phyloP scores from a whole-genome alignment of 2,329 filamentous ascomycete genomes.

The Boeremia lycopersici region DNA sequence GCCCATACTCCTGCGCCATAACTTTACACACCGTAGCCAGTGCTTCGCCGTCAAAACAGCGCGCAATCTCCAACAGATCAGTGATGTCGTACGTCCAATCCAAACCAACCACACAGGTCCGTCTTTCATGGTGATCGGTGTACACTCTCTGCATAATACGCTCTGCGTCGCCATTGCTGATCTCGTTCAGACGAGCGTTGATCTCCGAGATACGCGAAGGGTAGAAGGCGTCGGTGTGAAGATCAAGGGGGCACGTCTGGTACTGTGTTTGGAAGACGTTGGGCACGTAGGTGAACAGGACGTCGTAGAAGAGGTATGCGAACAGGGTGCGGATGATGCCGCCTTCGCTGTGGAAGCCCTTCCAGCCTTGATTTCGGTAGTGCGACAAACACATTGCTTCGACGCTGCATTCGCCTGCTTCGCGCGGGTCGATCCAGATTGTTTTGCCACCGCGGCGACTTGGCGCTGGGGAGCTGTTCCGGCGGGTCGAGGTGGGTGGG shows the following conservation, averaged over 20 bases:
- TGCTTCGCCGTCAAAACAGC: slow-evolving; percentile 79
- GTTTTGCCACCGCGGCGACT: slow-evolving; percentile 69
- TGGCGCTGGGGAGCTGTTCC: slow-evolving; percentile 37
- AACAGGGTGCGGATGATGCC: slow-evolving; percentile 87
- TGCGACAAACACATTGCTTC: slow-evolving; percentile 92
- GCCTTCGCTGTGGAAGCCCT: slow-evolving; percentile 92
- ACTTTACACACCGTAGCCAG: slow-evolving; percentile 88
- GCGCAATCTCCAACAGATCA: slow-evolving; percentile 79
- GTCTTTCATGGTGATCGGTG: slow-evolving; percentile 68
- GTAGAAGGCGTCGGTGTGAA: slow-evolving; percentile 93
- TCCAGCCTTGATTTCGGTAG: slow-evolving; percentile 85
- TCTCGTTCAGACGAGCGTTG: slow-evolving; percentile 82
- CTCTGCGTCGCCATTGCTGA: slow-evolving; percentile 79
- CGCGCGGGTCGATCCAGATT: slow-evolving; percentile 81
- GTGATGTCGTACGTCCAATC: slow-evolving; percentile 85
- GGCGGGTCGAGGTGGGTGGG: slow-evolving; percentile 45
- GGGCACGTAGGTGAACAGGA: slow-evolving; percentile 89
- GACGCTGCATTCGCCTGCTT: slow-evolving; percentile 79
- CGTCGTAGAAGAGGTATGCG: slow-evolving; percentile 87
- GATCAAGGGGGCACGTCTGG: slow-evolving; percentile 90
- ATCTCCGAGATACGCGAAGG: slow-evolving; percentile 85
- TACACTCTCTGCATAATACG: slow-evolving; percentile 72
- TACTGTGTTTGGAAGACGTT: slow-evolving; percentile 97
- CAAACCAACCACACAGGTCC: slow-evolving; percentile 87
- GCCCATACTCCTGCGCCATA: slow-evolving; percentile 91